Percentiles rank a stretch among this genome's conserved stretches.
Conservation (phyloP, 192 early-diverging fungal species). For the Backusella westeae region DNA sequence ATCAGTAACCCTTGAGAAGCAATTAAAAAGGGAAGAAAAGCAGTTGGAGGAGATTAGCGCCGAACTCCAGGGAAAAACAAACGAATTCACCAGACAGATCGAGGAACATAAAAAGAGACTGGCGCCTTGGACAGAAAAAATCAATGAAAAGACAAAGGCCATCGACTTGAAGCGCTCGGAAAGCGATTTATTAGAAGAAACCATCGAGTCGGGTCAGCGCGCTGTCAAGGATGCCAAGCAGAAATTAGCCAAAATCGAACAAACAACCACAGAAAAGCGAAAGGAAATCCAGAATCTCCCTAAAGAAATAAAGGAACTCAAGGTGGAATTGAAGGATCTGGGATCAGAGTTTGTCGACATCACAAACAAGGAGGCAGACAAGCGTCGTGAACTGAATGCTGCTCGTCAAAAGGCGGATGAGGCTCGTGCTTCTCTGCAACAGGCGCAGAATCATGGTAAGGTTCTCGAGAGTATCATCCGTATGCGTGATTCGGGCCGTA, state of each 20-base stretch:
- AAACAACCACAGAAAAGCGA: conserved; percentile 40
- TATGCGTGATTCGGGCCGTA: conserved; percentile 68
- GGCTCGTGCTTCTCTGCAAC: conserved; percentile 57
- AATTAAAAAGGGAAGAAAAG: conserved; percentile 63
- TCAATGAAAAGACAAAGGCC: conserved; percentile 66
- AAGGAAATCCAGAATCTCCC: conserved; percentile 31
- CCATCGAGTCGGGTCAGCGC: conserved; percentile 46
- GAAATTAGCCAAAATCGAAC: conserved; percentile 42
- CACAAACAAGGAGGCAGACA: conserved; percentile 23
- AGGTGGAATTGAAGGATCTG: conserved; percentile 21
- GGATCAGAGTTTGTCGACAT: background rate
- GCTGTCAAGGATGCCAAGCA: conserved; percentile 63
- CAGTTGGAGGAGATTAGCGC: conserved; percentile 76
- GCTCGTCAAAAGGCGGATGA: conserved; percentile 72
- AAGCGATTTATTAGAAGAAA: conserved; percentile 69
- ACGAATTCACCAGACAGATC: conserved; percentile 75
- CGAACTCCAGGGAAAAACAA: conserved; percentile 85
- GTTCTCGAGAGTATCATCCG: conserved; percentile 68
- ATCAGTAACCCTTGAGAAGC: conserved; percentile 57
- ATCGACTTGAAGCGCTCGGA: conserved; percentile 85
- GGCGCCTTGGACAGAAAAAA: conserved; percentile 84
- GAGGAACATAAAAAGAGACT: conserved; percentile 83
- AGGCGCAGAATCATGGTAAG: conserved; percentile 63
- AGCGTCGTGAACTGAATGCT: conserved; percentile 33
- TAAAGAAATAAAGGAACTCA: conserved; percentile 49